phyloP scores from a whole-genome alignment of 805 yeast genomes.

The Jamesozyma lodderae region DNA sequence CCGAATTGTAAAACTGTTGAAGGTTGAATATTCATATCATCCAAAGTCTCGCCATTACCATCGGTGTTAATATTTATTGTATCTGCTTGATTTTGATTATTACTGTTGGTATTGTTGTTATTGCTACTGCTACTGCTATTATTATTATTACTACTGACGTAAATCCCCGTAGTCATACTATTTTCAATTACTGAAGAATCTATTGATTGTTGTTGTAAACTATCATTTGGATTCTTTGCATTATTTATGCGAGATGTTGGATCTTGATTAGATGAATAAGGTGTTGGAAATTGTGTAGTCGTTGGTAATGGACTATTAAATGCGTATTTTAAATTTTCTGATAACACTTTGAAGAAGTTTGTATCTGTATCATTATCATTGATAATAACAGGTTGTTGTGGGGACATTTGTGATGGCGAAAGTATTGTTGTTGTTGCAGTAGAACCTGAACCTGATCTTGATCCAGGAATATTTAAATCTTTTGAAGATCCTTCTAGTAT shows the following conservation, averaged over 20 bases:
- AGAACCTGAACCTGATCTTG: too few relatives aligned
- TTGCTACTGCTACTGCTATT: not conserved
- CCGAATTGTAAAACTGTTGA: slow-evolving; percentile 25
- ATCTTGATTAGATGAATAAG: slow-evolving; percentile 22
- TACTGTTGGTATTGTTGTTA: not conserved
- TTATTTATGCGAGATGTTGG: slow-evolving; percentile 3
- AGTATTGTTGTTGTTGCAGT: not conserved
- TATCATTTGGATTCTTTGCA: slow-evolving; percentile 4
- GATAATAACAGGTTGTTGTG: not conserved
- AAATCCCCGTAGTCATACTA: slow-evolving; percentile 16
- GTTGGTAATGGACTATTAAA: slow-evolving; percentile 27
- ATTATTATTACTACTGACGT: not conserved
- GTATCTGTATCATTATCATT: slow-evolving; percentile 15
- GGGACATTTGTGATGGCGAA: slow-evolving; percentile 1
- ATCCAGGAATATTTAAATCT: too few relatives aligned
- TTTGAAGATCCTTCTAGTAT: too few relatives aligned
- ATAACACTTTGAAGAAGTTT: slow-evolving; percentile 21
- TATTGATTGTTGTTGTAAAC: slow-evolving; percentile 6
- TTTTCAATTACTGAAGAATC: slow-evolving; percentile 24
- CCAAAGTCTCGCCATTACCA: slow-evolving; percentile 15
- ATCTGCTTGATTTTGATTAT: not conserved
- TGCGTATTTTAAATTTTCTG: slow-evolving; percentile 24
- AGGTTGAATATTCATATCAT: slow-evolving; percentile 29
- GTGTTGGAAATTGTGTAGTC: slow-evolving; percentile 29
- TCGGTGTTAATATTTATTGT: slow-evolving; percentile 1